These are phyloP conservation scores for Parachlorella kessleri DNA, from an alignment of 139 green algal genomes.

Conservation along the genomic window DNA sequence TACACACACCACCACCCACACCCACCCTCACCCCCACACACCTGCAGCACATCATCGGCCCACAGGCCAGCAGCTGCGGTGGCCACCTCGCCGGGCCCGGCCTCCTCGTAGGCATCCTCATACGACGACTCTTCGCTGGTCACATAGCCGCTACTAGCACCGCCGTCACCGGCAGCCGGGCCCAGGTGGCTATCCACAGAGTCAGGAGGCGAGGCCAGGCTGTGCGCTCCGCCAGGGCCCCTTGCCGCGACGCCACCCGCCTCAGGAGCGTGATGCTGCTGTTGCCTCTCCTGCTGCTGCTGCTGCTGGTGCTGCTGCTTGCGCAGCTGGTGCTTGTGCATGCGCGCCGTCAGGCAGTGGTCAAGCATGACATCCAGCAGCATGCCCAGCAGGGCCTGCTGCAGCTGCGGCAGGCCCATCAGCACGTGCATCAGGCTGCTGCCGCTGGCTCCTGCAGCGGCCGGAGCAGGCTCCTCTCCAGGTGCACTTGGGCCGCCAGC, in stretches of 20 bases:
- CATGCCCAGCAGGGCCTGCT: constrained; percentile 59
- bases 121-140: not conserved
- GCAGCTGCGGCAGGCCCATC: constrained; percentile 60
- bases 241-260: not conserved
- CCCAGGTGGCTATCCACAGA: no score
- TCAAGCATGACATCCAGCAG: constrained; percentile 68
- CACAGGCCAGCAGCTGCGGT: not conserved
- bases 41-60: not conserved
- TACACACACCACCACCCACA: no score
- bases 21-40: no score
- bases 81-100: no score
- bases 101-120: not conserved
- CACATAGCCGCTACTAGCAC: not conserved
- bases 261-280: not conserved
- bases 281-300: not conserved
- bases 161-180: no score
- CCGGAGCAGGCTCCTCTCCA: not conserved
- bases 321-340: not conserved
- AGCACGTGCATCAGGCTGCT: constrained; percentile 62
- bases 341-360: constrained; percentile 35
- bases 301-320: not conserved
- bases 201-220: not conserved
- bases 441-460: not conserved
- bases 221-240: not conserved
- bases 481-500: no score